phyloP scores from a whole-genome alignment of 2,329 filamentous ascomycete species.

The Botryosphaeria dothidea region DNA sequence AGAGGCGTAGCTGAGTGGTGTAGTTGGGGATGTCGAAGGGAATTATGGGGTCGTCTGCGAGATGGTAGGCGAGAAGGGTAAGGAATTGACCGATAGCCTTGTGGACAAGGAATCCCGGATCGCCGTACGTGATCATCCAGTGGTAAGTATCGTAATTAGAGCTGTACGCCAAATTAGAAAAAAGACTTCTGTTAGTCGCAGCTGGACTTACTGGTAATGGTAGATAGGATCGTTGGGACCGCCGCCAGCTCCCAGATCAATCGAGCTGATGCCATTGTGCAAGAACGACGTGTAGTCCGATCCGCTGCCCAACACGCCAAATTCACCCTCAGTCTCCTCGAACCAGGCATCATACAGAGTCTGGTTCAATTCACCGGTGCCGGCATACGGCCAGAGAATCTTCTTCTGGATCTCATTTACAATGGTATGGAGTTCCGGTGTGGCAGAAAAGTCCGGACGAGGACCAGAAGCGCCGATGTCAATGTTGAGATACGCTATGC shows the following conservation, averaged over 20 bases:
- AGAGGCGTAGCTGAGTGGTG: constrained; percentile 38
- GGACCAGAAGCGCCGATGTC: constrained; percentile 51
- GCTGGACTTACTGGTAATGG: constrained; percentile 31
- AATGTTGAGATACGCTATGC: constrained; percentile 54
- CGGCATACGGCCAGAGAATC: constrained; percentile 41
- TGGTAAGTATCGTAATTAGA: constrained; percentile 50
- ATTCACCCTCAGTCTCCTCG: constrained; percentile 32
- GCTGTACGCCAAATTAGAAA: neutral
- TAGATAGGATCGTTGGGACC: constrained; percentile 46
- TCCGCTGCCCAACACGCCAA: constrained; percentile 48
- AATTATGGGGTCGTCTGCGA: constrained; percentile 40
- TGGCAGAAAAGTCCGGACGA: constrained; percentile 39
- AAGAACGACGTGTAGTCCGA: constrained; percentile 51
- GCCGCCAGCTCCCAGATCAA: constrained; percentile 45
- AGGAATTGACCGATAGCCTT: constrained; percentile 52
- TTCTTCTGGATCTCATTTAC: constrained; percentile 42
- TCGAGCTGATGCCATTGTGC: constrained; percentile 44
- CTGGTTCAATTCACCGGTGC: constrained; percentile 31
- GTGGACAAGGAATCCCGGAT: constrained; percentile 53
- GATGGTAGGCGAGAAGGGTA: constrained; percentile 44
- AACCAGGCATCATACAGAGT: constrained; percentile 51
- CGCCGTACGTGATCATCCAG: constrained; percentile 55
- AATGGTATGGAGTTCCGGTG: constrained; percentile 44
- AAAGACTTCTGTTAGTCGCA: neutral
- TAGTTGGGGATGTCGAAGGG: constrained; percentile 43